Percentiles rank a stretch among this genome's conserved stretches.
Evolutionary conservation across 148 eudicot genomes (phyloP).

Genomic region (Amaranthus hypochondriacus): DNA sequence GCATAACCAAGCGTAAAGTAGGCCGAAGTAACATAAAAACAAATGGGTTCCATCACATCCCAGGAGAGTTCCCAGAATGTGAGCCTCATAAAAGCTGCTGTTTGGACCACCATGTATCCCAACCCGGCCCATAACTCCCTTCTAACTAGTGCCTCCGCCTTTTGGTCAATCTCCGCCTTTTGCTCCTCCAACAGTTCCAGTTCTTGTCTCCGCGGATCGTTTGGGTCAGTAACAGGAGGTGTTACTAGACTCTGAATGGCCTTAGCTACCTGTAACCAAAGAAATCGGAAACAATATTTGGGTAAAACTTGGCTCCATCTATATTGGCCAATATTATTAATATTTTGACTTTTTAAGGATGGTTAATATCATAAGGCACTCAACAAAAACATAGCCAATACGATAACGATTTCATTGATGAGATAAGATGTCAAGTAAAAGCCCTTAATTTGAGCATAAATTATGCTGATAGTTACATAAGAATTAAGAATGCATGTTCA

Average conservation of each 20-base stretch:
- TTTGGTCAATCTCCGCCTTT: slow-evolving; percentile 52
- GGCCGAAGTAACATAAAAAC: slow-evolving; percentile 76
- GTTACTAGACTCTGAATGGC: slow-evolving; percentile 54
- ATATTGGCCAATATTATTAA: not conserved
- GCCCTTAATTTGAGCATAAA: not conserved
- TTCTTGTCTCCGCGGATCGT: slow-evolving; percentile 46
- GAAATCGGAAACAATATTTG: slow-evolving; percentile 26
- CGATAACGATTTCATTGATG: not conserved
- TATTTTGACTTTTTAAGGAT: not conserved
- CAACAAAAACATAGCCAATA: not conserved
- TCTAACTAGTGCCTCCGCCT: slow-evolving; percentile 61
- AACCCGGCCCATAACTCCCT: slow-evolving; percentile 84
- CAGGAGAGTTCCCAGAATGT: slow-evolving; percentile 97
- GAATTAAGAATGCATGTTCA: slow-evolving; percentile 1
- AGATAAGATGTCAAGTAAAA: not conserved
- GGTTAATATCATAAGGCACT: not conserved
- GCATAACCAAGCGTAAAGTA: slow-evolving; percentile 83
- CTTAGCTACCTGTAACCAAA: slow-evolving; percentile 66
- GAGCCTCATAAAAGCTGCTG: slow-evolving; percentile 82
- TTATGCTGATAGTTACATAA: not conserved
- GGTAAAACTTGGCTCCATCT: slow-evolving; percentile 48
- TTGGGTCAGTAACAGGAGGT: slow-evolving; percentile 18
- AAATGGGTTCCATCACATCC: slow-evolving; percentile 99
- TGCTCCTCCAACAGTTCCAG: slow-evolving; percentile 56
- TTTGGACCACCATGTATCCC: slow-evolving; percentile 63